A percentile compares a stretch with the other conserved stretches of the same genome.
These are phyloP conservation scores for Saussurea involucrata DNA, from an alignment of 129 eudicot species.

Conservation along the genomic window DNA sequence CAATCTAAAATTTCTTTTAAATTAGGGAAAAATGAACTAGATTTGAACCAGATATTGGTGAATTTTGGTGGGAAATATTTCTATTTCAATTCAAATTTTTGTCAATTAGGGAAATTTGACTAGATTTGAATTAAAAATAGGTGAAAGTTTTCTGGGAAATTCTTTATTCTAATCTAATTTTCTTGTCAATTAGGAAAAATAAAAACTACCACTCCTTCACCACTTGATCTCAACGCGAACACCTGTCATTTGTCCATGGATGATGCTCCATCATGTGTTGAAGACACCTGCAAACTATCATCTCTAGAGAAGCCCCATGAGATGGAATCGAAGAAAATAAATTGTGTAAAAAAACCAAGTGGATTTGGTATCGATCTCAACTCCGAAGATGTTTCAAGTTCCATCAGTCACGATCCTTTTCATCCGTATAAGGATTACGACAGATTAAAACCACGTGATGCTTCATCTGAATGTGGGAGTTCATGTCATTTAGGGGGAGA, in stretches of 20 bases:
- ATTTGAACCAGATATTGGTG: not conserved
- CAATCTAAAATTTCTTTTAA: conserved; percentile 8
- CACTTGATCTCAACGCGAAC: conserved; percentile 59
- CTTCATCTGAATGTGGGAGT: conserved; percentile 62
- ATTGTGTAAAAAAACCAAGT: conserved; percentile 26
- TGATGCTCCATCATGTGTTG: conserved; percentile 20
- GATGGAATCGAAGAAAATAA: conserved; percentile 5
- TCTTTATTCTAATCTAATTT: not conserved
- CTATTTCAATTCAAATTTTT: conserved; percentile 7
- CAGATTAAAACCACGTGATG: conserved; percentile 37
- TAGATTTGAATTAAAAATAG: conserved; percentile 4
- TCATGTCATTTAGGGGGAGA: conserved; percentile 42
- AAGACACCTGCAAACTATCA: conserved; percentile 9
- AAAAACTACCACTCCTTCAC: conserved; percentile 9
- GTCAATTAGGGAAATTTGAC: conserved; percentile 10
- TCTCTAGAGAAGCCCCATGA: conserved; percentile 4
- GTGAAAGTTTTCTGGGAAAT: conserved; percentile 16
- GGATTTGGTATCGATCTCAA: conserved; percentile 54
- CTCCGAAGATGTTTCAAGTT: conserved; percentile 53
- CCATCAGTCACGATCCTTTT: conserved; percentile 41
- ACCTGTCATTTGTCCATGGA: not conserved
- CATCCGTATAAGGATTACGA: conserved; percentile 31
- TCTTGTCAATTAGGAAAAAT: conserved; percentile 25
- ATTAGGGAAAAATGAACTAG: conserved; percentile 5
- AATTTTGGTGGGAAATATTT: conserved; percentile 18